phyloP scores from a whole-genome alignment of 176 grass and related monocot genomes.

The Pharus latifolius region DNA sequence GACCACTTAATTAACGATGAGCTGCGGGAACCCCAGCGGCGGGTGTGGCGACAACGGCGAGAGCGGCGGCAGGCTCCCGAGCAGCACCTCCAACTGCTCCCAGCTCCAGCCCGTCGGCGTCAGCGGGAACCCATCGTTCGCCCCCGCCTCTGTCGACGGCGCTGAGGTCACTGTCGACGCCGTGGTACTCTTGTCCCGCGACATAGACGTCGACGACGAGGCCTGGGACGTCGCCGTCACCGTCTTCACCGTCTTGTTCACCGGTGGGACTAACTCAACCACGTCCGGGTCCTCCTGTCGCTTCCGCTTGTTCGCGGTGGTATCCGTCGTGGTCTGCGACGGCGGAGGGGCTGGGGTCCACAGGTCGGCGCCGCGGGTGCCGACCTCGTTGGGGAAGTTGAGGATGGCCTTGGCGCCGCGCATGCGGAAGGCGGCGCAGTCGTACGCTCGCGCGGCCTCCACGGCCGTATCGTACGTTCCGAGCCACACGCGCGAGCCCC shows the following conservation, averaged over 20 bases:
- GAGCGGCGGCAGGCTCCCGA: slow-evolving; percentile 23
- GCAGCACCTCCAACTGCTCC: slow-evolving; percentile 30
- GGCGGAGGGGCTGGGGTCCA: neutral
- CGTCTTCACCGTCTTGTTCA: slow-evolving; percentile 8
- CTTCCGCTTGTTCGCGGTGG: slow-evolving; percentile 13
- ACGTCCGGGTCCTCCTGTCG: slow-evolving; percentile 3
- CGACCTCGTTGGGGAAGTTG: slow-evolving; percentile 82
- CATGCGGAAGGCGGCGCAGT: slow-evolving; percentile 61
- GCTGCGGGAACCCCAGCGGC: slow-evolving; percentile 25
- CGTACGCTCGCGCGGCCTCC: slow-evolving; percentile 69
- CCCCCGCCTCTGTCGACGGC: neutral
- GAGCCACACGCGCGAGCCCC: slow-evolving; percentile 74
- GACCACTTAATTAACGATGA: slow-evolving; percentile 21
- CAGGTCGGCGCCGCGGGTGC: slow-evolving; percentile 17
- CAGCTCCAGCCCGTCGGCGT: slow-evolving; percentile 26
- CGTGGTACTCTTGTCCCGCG: neutral
- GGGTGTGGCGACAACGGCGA: slow-evolving; percentile 39
- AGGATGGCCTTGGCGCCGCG: slow-evolving; percentile 69
- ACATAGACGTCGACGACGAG: slow-evolving; percentile 4
- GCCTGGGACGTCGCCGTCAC: neutral
- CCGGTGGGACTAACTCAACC: slow-evolving; percentile 17
- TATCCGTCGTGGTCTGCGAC: neutral
- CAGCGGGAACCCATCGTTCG: neutral
- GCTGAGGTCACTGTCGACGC: slow-evolving; percentile 24
- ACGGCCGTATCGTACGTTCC: slow-evolving; percentile 57